Base-by-base conservation (phyloP, 768 basidiomycete genomes). In the Austroboletus eburneus region DNA sequence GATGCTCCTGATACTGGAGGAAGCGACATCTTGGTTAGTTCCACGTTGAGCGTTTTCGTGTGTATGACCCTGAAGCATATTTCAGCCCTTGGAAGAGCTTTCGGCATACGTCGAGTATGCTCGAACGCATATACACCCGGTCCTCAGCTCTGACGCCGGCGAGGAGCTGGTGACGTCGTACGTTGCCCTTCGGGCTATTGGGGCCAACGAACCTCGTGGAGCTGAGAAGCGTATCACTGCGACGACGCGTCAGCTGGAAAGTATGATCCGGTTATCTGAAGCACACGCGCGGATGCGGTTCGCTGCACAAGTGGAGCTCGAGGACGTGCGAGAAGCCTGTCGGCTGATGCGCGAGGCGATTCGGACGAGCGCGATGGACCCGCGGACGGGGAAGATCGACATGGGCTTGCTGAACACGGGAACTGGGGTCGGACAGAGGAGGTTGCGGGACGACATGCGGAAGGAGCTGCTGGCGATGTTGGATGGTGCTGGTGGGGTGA, bases 311-410 rank as follows among this genome's bases (percentile, higher is more conserved):
- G 95, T 99, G 32, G 90, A 94, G 60, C 69, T 89, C 37, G 68
- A 73, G 44, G 96, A 98, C 59, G 96, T 98, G 24, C 74, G 77
- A 51, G 96, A 98, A 66, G 93, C 95, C 1, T 83, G 78, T 59
- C 77, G 96, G n/a, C 78, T 99, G 56, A 98, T 99, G 85, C 83
- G 91, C 38, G 91, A 95, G 64, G 96, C 95, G 4, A 88, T 99
- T 68, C 81, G 91, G 57, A 92, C 94, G 51, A 85, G 84, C 51
- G 92, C 92, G 33, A 94, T 95, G 76, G 94, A 98, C 66, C 95
- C 95, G 9, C 76, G 89, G 20, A 97, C 94, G 12, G 95, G 95
- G 43, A 92, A 94, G 76, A 95, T 97, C 61, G 94, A 98, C 65
- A 89, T 97, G 81, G 90, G 93, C 44, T 66, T 99, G 61, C 77